phyloP scores from a whole-genome alignment of 805 yeast genomes.

The Saccharomycopsis capsularis region DNA sequence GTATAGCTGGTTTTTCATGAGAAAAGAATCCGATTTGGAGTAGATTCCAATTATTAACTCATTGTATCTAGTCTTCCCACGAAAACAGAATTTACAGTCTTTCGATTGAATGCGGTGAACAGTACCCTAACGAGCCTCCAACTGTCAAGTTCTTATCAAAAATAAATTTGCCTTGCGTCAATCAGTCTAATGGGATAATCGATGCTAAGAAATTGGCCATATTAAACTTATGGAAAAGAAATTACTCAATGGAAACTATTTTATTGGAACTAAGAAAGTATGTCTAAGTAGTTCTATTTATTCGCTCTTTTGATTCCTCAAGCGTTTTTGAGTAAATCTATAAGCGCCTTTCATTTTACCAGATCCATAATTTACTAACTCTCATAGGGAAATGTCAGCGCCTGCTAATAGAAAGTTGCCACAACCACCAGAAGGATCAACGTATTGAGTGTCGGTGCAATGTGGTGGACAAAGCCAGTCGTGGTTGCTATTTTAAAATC shows the following conservation, averaged over 20 bases:
- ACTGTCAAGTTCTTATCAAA: constrained; percentile 70
- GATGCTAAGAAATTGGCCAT: constrained; percentile 51
- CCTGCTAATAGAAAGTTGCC: constrained; percentile 74
- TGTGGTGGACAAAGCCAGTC: too few relatives aligned
- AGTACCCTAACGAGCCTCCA: constrained; percentile 90
- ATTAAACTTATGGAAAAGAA: constrained; percentile 78
- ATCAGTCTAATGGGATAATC: constrained; percentile 50
- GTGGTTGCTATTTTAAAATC: too few relatives aligned
- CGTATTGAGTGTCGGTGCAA: too few relatives aligned
- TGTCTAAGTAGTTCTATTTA: constrained; percentile 10
- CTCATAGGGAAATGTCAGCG: constrained; percentile 63
- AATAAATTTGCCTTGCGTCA: constrained; percentile 90
- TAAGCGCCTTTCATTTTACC: neutral
- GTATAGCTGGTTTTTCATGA: too few relatives aligned
- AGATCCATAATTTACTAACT: too few relatives aligned
- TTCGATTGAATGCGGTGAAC: constrained; percentile 70
- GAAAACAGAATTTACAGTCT: constrained; percentile 90
- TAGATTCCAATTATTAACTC: neutral
- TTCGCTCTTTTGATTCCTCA: constrained; percentile 9
- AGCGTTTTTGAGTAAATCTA: neutral
- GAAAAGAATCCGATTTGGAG: neutral
- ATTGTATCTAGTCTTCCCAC: constrained; percentile 48
- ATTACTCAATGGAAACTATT: constrained; percentile 90
- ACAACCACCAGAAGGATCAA: constrained; percentile 89
- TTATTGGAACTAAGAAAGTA: constrained; percentile 73